A percentile compares a stretch with the other conserved stretches of the same genome.
Conservation (phyloP, 2,329 filamentous ascomycete genomes). For the Aureobasidium sp. region DNA sequence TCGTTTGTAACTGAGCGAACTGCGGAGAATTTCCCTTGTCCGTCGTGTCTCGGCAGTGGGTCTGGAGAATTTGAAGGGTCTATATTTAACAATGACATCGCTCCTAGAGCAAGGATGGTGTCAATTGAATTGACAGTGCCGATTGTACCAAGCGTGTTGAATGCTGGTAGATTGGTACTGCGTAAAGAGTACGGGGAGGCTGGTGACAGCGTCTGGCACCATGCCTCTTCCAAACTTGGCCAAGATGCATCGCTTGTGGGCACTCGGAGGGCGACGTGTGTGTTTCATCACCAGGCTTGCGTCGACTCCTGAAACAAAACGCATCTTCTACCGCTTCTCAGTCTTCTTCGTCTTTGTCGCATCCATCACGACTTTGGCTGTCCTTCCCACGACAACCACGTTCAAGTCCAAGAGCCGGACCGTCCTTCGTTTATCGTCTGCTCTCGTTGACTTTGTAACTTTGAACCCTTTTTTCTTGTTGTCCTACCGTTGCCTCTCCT, state of each 20-base stretch:
- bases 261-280: background rate
- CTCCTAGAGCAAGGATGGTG: background rate
- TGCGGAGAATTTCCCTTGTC: constrained; percentile 2
- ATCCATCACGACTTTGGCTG: constrained; percentile 1
- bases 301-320: constrained; percentile 12
- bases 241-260: background rate
- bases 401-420: background rate
- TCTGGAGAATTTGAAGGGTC: background rate
- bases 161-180: background rate
- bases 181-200: background rate
- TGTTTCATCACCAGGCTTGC: constrained; percentile 8
- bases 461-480: constrained; percentile 10
- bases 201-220: background rate
- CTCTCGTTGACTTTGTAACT: background rate
- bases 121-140: background rate
- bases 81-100: constrained; percentile 2
- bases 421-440: constrained; percentile 9
- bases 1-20: background rate
- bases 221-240: background rate
- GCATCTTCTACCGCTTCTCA: background rate
- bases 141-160: background rate
- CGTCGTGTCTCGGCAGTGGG: constrained; percentile 8
- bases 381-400: background rate
- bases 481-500: constrained; percentile 16
- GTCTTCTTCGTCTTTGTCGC: constrained; percentile 4